Evolutionary conservation across 139 green algal genomes (phyloP), one percentile per base, ranked within the genome.

Genomic region (Chlorella sp.): DNA sequence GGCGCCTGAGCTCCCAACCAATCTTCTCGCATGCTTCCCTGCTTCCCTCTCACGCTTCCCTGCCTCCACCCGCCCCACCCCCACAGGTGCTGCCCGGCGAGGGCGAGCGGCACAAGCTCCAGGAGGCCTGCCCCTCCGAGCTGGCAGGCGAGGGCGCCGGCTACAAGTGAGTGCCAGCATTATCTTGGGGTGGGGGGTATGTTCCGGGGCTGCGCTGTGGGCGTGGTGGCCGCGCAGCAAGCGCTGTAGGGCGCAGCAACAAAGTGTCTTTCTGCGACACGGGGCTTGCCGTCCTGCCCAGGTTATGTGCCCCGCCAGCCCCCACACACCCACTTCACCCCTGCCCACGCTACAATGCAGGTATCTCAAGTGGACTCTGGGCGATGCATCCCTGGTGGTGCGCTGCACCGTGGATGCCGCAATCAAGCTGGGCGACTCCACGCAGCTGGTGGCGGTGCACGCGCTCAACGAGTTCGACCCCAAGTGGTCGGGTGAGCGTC

Each of bases 391-490:
- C 30, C 87, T 99, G 72, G 90, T 98, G 48, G 97, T 97, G 86
- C 94, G 97, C 30, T 99, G 95, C 86, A 94, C 97, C 84, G n/a
- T 99, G 43, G 95, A 99, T 83, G 95, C 81, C 34, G 93, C 95
- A 22, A 88, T 94, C 48, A 90, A 86, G 73, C 76, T 85, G 8
- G 69, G 84, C 90, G 81, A 85, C 77, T 75, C 93, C 75, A 85
- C 93, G 51, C 91, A 96, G 88, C 86, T 96, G 40, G 69, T 96
- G 5, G 93, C 88, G n/a, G 91, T 99, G 86, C 97, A 98, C 85
- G 94, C 97, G 1, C 93, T 99, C 65, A 99, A 98, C 86, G 97
- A 99, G 92, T 98, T 95, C 82, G 97, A 99, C 91, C 84, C 91
- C 74, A 94, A 94, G 80, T 81, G 75, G 75, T 67, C 44, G 73